Conservation (phyloP, 83 land plant genomes). For the Diphasiastrum complanatum region DNA sequence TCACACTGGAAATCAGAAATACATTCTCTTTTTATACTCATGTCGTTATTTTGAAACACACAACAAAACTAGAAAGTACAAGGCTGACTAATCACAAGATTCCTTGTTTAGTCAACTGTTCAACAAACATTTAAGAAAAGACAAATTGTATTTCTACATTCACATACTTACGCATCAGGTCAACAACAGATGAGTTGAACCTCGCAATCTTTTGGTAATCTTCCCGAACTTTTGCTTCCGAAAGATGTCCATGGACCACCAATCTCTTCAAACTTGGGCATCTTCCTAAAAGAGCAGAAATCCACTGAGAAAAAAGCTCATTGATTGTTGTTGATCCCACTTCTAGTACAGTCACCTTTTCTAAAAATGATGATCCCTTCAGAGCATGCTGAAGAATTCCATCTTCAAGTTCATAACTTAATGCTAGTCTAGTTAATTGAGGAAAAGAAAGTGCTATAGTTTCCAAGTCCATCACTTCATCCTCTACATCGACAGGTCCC, state of each 20-base stretch:
- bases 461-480: conserved; percentile 60
- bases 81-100: too few relatives aligned
- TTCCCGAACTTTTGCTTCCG: conserved; percentile 56
- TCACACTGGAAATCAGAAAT: too few relatives aligned
- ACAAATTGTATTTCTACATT: conserved; percentile 55
- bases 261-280: conserved; percentile 62
- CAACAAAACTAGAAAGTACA: too few relatives aligned
- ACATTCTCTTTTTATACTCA: too few relatives aligned
- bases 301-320: conserved; percentile 58
- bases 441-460: conserved; percentile 60
- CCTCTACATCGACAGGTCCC: conserved; percentile 57
- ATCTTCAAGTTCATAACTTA: conserved; percentile 59
- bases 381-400: conserved; percentile 44
- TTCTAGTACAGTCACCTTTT: conserved; percentile 52
- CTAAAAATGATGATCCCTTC: conserved; percentile 42
- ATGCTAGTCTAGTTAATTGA: conserved; percentile 43
- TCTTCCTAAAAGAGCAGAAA: conserved; percentile 48
- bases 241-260: conserved; percentile 55
- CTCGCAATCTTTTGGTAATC: conserved; percentile 47
- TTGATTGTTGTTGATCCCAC: conserved; percentile 54
- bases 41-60: too few relatives aligned
- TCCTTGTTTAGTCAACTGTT: too few relatives aligned
- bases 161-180: conserved; percentile 54
- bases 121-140: conserved; percentile 49
- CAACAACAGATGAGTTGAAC: conserved; percentile 49